These are phyloP conservation scores for Botrytis medusae DNA, from an alignment of 2,329 filamentous ascomycete genomes.

Conservation along the genomic window DNA sequence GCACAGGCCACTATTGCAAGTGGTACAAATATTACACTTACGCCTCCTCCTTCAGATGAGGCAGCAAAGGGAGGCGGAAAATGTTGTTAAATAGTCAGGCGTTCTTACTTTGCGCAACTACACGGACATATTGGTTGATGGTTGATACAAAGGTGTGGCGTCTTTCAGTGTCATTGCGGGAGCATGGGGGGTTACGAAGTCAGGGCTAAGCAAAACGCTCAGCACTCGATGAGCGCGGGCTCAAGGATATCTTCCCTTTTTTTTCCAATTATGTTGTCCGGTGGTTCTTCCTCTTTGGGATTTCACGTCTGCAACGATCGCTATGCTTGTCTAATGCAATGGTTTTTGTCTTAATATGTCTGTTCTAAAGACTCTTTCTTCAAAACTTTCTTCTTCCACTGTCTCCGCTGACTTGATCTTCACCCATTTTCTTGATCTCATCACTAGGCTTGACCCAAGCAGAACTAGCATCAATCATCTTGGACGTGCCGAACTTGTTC, in stretches of 20 bases:
- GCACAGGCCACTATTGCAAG: conserved; percentile 76
- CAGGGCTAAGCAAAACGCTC: conserved; percentile 23
- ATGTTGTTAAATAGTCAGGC: conserved; percentile 63
- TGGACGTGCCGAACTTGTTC: conserved; percentile 46
- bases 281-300: conserved; percentile 28
- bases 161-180: conserved; percentile 27
- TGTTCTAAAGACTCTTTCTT: conserved; percentile 15
- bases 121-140: conserved; percentile 28
- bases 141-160: conserved; percentile 33
- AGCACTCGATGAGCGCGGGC: conserved; percentile 23
- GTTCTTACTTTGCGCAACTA: conserved; percentile 24
- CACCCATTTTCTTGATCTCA: conserved; percentile 22
- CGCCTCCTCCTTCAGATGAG: conserved; percentile 74
- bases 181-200: conserved; percentile 27
- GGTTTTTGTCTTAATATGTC: conserved; percentile 22
- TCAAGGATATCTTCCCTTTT: conserved; percentile 22
- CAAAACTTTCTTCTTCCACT: conserved; percentile 27
- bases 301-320: conserved; percentile 34
- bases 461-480: conserved; percentile 45
- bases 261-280: conserved; percentile 25
- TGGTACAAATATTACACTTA: conserved; percentile 82
- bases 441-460: conserved; percentile 28
- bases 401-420: conserved; percentile 25
- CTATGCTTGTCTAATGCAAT: conserved; percentile 28
- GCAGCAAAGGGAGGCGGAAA: conserved; percentile 71